A percentile compares a stretch with the other conserved stretches of the same genome.
These are phyloP conservation scores for Chenopodium album DNA, from an alignment of 148 eudicot genomes.

Conservation along the genomic window DNA sequence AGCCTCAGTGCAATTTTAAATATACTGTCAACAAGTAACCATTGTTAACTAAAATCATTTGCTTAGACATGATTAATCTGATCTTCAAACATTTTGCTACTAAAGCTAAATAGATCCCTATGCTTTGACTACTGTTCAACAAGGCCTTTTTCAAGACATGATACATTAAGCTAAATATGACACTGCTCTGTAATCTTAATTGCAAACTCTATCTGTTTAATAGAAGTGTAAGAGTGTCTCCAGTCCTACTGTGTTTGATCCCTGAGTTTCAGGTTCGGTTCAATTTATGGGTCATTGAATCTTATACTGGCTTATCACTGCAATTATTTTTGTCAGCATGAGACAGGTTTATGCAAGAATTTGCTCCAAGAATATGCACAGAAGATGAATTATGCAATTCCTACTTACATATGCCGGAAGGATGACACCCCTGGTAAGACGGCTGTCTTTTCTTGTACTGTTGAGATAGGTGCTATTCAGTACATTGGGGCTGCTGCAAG, in stretches of 20 bases:
- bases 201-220: neutral
- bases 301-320: slow-evolving; percentile 2
- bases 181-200: neutral
- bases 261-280: neutral
- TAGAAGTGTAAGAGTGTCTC: neutral
- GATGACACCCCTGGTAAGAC: slow-evolving; percentile 35
- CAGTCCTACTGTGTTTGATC: neutral
- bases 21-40: neutral
- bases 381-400: slow-evolving; percentile 92
- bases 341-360: slow-evolving; percentile 93
- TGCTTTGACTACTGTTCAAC: neutral
- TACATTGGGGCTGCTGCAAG: slow-evolving; percentile 76
- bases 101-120: neutral
- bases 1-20: too few species aligned
- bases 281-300: neutral
- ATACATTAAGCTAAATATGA: too few species aligned
- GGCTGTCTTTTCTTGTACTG: slow-evolving; percentile 50
- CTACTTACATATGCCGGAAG: slow-evolving; percentile 51
- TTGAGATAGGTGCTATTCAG: slow-evolving; percentile 73
- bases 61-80: neutral
- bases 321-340: slow-evolving; percentile 53
- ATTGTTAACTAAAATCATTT: neutral
- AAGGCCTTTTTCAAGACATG: too few species aligned
- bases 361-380: slow-evolving; percentile 94
- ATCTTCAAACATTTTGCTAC: neutral